phyloP scores from a whole-genome alignment of 1,284 basidiomycete species.

The Fistulina hepatica region DNA sequence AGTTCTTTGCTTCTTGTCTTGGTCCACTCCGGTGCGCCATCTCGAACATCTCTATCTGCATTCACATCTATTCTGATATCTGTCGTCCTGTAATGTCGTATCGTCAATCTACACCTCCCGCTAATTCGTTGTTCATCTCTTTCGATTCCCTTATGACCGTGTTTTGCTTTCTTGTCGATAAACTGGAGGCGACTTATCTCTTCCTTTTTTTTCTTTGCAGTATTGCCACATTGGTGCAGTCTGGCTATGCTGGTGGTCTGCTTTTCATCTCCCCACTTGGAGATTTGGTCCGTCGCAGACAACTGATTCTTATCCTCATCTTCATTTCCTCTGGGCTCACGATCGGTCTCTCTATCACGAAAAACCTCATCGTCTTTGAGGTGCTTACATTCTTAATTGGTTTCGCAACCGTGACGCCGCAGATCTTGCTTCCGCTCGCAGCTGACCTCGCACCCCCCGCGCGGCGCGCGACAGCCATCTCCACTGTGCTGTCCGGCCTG shows the following conservation, averaged over 20 bases:
- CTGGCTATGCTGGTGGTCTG: slow-evolving; percentile 47
- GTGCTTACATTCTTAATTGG: slow-evolving; percentile 48
- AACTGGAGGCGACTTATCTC: not conserved
- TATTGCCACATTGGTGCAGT: not conserved
- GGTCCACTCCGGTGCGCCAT: too few species aligned
- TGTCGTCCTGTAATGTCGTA: too few species aligned
- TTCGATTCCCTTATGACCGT: not conserved
- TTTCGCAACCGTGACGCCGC: slow-evolving; percentile 42
- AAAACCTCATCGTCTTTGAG: slow-evolving; percentile 39
- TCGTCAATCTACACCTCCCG: too few species aligned
- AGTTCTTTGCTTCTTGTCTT: too few species aligned
- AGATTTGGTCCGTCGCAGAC: slow-evolving; percentile 52
- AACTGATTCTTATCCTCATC: slow-evolving; percentile 40
- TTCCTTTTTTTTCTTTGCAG: not conserved
- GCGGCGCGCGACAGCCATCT: slow-evolving; percentile 50
- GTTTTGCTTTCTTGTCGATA: not conserved
- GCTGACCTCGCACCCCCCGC: slow-evolving; percentile 56
- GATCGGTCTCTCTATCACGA: slow-evolving; percentile 45
- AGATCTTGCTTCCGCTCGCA: slow-evolving; percentile 53
- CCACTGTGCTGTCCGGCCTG: slow-evolving; percentile 57
- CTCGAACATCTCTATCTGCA: too few species aligned
- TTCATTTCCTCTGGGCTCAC: slow-evolving; percentile 36
- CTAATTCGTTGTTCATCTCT: too few species aligned
- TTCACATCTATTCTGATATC: too few species aligned
- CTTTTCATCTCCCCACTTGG: slow-evolving; percentile 54